Evolutionary conservation across 257 asterid genomes (phyloP).

Genomic region (Solanum tacnaense): DNA sequence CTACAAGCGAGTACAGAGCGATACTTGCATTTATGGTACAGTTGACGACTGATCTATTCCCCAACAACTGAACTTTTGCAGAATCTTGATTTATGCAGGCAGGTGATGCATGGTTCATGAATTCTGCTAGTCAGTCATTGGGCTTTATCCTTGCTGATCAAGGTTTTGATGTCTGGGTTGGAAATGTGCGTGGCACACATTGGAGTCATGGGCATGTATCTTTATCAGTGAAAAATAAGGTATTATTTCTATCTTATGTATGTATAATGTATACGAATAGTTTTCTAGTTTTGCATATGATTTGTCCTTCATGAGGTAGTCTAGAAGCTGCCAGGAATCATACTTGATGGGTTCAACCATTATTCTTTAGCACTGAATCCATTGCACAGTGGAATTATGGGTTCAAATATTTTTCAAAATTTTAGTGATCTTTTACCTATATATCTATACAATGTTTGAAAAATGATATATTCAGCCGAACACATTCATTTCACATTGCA

Average conservation of each 20-base stretch:
- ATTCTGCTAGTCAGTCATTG: conserved; percentile 63
- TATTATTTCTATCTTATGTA: conserved; percentile 1
- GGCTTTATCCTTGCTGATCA: conserved; percentile 90
- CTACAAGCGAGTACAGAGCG: background rate
- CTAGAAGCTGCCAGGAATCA: background rate
- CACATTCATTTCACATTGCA: background rate
- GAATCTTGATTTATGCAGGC: conserved; percentile 41
- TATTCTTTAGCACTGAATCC: background rate
- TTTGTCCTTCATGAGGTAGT: conserved; percentile 1
- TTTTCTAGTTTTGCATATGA: background rate
- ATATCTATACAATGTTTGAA: background rate
- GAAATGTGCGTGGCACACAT: conserved; percentile 96
- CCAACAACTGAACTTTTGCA: background rate
- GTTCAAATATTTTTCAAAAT: background rate
- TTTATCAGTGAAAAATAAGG: conserved; percentile 60
- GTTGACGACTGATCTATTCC: background rate
- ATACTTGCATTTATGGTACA: background rate
- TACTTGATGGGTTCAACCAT: background rate
- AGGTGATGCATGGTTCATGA: conserved; percentile 97
- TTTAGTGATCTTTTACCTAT: background rate
- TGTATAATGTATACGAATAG: background rate
- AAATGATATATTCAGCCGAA: background rate
- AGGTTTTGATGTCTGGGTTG: conserved; percentile 98
- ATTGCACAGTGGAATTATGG: background rate
- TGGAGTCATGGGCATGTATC: conserved; percentile 96